phyloP scores from a whole-genome alignment of 495 filamentous ascomycete genomes.

The Trichoderma virens region DNA sequence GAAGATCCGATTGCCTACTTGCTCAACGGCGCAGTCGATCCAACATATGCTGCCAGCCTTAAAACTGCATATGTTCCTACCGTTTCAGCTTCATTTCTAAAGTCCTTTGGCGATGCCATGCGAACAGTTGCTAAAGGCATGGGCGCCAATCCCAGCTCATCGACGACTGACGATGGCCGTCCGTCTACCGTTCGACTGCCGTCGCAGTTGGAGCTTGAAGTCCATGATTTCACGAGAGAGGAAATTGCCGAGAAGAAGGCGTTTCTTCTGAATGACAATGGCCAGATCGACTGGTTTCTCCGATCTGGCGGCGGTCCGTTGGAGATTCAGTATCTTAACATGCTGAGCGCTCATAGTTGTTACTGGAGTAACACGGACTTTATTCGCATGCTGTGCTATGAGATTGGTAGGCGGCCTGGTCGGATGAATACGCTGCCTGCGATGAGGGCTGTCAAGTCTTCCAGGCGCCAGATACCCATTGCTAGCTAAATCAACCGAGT shows the following conservation, averaged over 20 bases:
- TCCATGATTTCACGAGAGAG: slow-evolving; percentile 88
- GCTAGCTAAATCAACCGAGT: not conserved
- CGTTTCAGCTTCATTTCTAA: slow-evolving; percentile 56
- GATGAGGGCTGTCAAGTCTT: slow-evolving; percentile 70
- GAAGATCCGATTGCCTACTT: slow-evolving; percentile 77
- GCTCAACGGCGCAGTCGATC: slow-evolving; percentile 83
- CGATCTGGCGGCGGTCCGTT: slow-evolving; percentile 71
- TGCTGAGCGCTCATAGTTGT: slow-evolving; percentile 92
- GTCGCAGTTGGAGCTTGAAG: slow-evolving; percentile 87
- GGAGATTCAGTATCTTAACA: slow-evolving; percentile 93
- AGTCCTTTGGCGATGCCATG: slow-evolving; percentile 58
- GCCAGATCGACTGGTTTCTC: slow-evolving; percentile 85
- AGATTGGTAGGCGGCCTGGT: slow-evolving; percentile 72
- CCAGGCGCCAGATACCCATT: slow-evolving; percentile 40
- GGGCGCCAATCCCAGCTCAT: slow-evolving; percentile 13
- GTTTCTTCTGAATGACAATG: slow-evolving; percentile 85
- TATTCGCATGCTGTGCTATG: slow-evolving; percentile 75
- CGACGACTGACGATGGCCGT: slow-evolving; percentile 25
- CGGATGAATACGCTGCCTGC: slow-evolving; percentile 54
- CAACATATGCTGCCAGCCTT: slow-evolving; percentile 64
- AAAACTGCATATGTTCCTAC: slow-evolving; percentile 73
- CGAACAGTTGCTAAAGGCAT: slow-evolving; percentile 34
- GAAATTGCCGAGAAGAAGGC: slow-evolving; percentile 88
- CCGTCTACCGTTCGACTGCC: slow-evolving; percentile 57
- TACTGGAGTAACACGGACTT: slow-evolving; percentile 88